Evolutionary conservation across 306 rosid species (phyloP).

Genomic region (Pyrus betulifolia): DNA sequence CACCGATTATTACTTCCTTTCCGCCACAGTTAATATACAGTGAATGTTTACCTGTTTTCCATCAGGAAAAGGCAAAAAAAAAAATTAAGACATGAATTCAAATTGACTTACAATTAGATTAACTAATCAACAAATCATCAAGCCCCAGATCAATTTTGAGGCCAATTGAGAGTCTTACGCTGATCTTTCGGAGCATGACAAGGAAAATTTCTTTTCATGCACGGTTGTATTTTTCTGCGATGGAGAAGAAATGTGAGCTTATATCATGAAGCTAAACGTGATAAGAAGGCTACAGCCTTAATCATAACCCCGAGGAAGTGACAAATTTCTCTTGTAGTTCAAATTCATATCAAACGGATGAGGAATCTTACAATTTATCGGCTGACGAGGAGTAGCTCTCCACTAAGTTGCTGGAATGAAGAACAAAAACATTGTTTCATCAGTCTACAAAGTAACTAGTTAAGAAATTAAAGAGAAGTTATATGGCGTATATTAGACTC

Average conservation of each 20-base stretch:
- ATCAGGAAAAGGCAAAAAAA: neutral
- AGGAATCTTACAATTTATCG: slow-evolving; percentile 44
- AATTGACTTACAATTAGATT: neutral
- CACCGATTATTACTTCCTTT: slow-evolving; percentile 43
- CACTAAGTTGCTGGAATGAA: slow-evolving; percentile 66
- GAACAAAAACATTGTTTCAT: slow-evolving; percentile 4
- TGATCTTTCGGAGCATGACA: slow-evolving; percentile 32
- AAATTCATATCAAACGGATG: neutral
- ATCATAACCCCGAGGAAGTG: slow-evolving; percentile 10
- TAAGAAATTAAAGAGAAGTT: neutral
- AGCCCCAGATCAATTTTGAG: neutral
- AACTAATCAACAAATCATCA: neutral
- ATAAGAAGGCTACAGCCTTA: no score
- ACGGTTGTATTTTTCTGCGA: slow-evolving; percentile 46
- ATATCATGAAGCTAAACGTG: neutral
- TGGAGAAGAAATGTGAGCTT: slow-evolving; percentile 2
- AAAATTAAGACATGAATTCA: neutral
- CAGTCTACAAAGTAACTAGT: neutral
- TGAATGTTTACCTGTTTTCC: slow-evolving; percentile 44
- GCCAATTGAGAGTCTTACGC: slow-evolving; percentile 32
- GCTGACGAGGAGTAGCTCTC: slow-evolving; percentile 70
- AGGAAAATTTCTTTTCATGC: slow-evolving; percentile 68
- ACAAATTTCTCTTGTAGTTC: neutral
- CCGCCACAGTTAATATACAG: slow-evolving; percentile 85
- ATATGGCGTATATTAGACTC: slow-evolving; percentile 28